phyloP scores from a whole-genome alignment of 2,329 filamentous ascomycete genomes.

The Ophiostoma angusticollis region DNA sequence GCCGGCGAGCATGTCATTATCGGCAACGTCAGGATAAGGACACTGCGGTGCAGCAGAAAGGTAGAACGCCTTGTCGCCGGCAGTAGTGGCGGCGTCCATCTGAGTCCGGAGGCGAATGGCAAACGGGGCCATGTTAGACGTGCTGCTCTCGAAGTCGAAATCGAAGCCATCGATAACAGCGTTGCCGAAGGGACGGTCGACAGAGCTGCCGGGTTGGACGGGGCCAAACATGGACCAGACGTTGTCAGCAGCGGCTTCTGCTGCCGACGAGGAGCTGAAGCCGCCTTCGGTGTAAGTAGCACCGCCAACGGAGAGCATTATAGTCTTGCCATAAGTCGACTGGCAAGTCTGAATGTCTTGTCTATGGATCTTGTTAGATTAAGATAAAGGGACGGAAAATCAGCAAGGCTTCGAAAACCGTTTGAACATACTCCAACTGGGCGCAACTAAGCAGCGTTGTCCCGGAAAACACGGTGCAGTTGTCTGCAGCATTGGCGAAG shows the following conservation, averaged over 20 bases:
- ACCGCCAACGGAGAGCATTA: constrained; percentile 60
- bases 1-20: constrained; percentile 42
- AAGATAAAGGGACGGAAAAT: not conserved
- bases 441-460: constrained; percentile 48
- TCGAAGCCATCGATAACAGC: constrained; percentile 63
- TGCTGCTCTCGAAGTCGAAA: constrained; percentile 56
- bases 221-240: constrained; percentile 64
- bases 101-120: constrained; percentile 41
- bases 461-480: constrained; percentile 46
- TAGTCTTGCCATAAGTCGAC: constrained; percentile 48
- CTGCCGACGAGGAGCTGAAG: constrained; percentile 40
- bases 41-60: constrained; percentile 58
- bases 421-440: constrained; percentile 46
- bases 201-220: constrained; percentile 25
- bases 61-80: constrained; percentile 39
- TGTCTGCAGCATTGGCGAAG: constrained; percentile 51
- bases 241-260: constrained; percentile 42
- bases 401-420: not conserved
- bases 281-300: constrained; percentile 57
- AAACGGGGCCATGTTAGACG: constrained; percentile 48
- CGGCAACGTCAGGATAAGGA: constrained; percentile 48
- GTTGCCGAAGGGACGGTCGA: constrained; percentile 52
- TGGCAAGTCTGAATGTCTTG: constrained; percentile 49
- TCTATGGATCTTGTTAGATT: constrained; percentile 16
- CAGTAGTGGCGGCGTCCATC: constrained; percentile 37